phyloP scores from a whole-genome alignment of 768 basidiomycete species.

The Leccinum olivaceopallidum region DNA sequence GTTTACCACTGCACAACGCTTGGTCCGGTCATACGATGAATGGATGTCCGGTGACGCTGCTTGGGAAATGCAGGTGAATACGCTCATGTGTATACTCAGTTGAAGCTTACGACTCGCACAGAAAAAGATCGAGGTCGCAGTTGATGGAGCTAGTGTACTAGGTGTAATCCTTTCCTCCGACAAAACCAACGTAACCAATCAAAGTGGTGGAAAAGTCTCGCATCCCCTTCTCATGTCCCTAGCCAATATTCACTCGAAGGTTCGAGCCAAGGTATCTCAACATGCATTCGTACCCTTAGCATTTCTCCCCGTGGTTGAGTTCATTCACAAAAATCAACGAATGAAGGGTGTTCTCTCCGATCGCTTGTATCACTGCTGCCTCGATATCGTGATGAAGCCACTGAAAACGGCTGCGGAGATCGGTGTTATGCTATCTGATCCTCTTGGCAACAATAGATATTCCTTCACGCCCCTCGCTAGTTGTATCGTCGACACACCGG shows the following conservation, averaged over 20 bases:
- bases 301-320: constrained; percentile 10
- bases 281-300: neutral
- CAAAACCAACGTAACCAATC: neutral
- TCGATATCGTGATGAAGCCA: too few relatives aligned
- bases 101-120: neutral
- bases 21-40: constrained; percentile 15
- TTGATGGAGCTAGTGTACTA: neutral
- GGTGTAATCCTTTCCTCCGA: neutral
- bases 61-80: constrained; percentile 29
- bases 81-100: too few relatives aligned
- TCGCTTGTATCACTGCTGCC: too few relatives aligned
- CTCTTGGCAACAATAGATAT: too few relatives aligned
- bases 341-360: too few relatives aligned
- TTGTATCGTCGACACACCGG: too few relatives aligned
- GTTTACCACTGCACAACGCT: constrained; percentile 12
- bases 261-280: neutral
- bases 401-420: too few relatives aligned
- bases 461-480: too few relatives aligned
- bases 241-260: neutral
- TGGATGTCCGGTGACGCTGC: constrained; percentile 27
- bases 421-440: too few relatives aligned
- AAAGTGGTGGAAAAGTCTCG: too few relatives aligned
- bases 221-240: neutral
- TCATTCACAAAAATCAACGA: too few relatives aligned
- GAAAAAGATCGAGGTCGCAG: neutral